These are phyloP conservation scores for Coemansia sp. DNA, from an alignment of 192 early-diverging fungal genomes.

Conservation along the genomic window DNA sequence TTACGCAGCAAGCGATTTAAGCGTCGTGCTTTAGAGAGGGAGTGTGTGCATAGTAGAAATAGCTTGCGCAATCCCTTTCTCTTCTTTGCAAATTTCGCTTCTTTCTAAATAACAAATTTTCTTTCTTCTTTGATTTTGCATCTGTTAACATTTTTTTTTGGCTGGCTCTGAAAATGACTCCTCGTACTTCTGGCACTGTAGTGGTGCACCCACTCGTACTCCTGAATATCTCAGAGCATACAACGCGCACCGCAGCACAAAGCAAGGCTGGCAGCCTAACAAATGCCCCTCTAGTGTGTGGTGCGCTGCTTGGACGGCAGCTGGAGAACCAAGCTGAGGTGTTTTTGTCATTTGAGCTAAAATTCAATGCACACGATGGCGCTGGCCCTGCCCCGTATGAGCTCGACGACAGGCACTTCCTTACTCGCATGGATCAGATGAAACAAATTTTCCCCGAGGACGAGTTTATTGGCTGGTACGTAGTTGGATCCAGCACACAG, in stretches of 20 bases:
- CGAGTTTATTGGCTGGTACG: constrained; percentile 54
- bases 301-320: constrained; percentile 47
- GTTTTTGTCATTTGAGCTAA: constrained; percentile 49
- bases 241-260: constrained; percentile 44
- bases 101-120: neutral
- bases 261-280: constrained; percentile 15
- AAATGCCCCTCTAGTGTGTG: constrained; percentile 21
- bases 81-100: neutral
- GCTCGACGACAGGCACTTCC: constrained; percentile 28
- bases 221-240: constrained; percentile 53
- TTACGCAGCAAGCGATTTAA: neutral
- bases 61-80: neutral
- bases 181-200: constrained; percentile 24
- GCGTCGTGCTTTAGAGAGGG: no score
- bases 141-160: constrained; percentile 1
- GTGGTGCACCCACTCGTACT: constrained; percentile 53
- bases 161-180: constrained; percentile 9
- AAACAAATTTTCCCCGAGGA: constrained; percentile 47
- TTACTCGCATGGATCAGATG: constrained; percentile 32
- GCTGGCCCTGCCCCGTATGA: constrained; percentile 7
- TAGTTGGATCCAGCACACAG: constrained; percentile 22
- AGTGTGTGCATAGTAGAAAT: neutral
- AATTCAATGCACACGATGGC: constrained; percentile 10
- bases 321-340: constrained; percentile 35
- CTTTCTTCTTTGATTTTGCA: constrained; percentile 7